Base-by-base conservation (phyloP, 768 basidiomycete genomes). In the Lyophyllum decastes region DNA sequence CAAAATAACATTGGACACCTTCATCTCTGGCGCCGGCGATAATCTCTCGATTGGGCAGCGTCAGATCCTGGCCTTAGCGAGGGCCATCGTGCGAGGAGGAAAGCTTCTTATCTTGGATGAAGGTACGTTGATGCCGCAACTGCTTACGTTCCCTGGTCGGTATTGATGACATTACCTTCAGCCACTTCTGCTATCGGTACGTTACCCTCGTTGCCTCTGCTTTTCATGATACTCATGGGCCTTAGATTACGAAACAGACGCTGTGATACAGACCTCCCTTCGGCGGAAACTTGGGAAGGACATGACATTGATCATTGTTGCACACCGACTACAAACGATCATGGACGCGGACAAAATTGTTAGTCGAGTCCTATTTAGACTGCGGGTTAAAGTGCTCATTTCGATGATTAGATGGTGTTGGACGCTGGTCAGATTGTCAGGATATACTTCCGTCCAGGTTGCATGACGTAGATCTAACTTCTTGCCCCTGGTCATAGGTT, bases 31-130 rank as follows among this genome's bases (percentile, higher is more conserved):
- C 1, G 86, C 85, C 10, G 90, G 89, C 3, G 70, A 76, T 19
- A 91, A 91, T 66, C 81, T 92, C 62, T 88, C 87, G 0, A 84
- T 88, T 34, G 90, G 90, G n/a, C 89, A 92, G 63, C 69, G 89
- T 9, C 90, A 92, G 64, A 78, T 88, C 45, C 76, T 88, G 40
- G 85, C 85, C 3, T 75, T 88, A 65, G 85, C 85, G 4, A 73
- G 85, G 26, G 86, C 85, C 4, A 77, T 87, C 57, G 72, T 87
- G 11, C 73, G 83, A 33, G 76, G 79, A 30, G 85, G 81, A 66
- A 78, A 82, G 45, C 73, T 87, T 44, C 77, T 88, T 46, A 81
- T 88, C 54, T 71, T 87, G 34, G 85, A 84, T 63, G 85, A 86
- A 70, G 85, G 84, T 67, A 71, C 70, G 66, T 78, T 76, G 73